Evolutionary conservation across 192 early-diverging fungal genomes (phyloP), one percentile per base, ranked within the genome.

Genomic region (Entomortierella lignicola): DNA sequence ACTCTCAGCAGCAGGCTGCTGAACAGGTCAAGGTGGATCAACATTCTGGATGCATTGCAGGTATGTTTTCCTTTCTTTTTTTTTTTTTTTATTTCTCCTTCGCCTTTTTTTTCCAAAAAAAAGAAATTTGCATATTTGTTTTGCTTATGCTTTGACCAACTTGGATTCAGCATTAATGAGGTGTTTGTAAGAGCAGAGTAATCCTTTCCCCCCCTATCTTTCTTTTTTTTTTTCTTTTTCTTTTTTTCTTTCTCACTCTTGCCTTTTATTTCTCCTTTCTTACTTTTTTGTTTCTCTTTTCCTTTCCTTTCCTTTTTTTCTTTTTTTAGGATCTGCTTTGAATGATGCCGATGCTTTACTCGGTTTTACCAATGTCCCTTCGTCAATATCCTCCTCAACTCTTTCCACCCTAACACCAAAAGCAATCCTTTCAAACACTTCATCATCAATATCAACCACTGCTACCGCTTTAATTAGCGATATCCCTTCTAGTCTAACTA

Each of bases 1-100:
- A 77, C 17, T 61, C 73, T 59, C 73, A 77, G 73, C 73, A 77
- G 73, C 72, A 31, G 72, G 66, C 73, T 77, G 73, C 66, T 77
- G 73, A 77, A 44, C 48, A 62, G 56, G 63, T 57, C 29, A 43
- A 48, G 23, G 47, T 60, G n/a, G 63, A 73, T 13, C 71, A 73
- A 65, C 29, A 50, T 3, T 29, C 48, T 26, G 52, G 39, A 1
- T 44, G 51, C 23, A 48, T 59, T 47, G 51, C 53, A 62, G 68
- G 68, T 70, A 54, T 26, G 52, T 25, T 5, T 20, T 63, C 34
- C n/a, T n/a, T n/a, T n/a, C n/a, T 50, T 52, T 13, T 34, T 51
- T 52, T 63, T 52, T 20, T 27, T 8, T 10, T 66, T 44, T 34
- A 31, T 56, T 56, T 31, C 26, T 18, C 23, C 15, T 27, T 56